These are phyloP conservation scores for Kalmusia sp. DNA, from an alignment of 2,329 filamentous ascomycete species.

Conservation along the genomic window DNA sequence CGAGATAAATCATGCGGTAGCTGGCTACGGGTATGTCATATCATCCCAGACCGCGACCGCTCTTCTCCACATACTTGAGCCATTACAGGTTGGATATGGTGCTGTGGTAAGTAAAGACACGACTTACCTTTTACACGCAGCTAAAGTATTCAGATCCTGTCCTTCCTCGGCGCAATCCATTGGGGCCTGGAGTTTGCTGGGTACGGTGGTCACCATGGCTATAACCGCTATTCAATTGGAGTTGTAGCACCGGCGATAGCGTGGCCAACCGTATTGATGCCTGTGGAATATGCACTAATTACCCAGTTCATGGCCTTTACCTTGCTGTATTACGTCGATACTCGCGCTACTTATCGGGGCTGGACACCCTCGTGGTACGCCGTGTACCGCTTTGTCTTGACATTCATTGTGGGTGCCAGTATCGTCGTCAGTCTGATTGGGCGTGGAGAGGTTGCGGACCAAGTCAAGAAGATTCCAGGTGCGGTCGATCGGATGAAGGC, in stretches of 20 bases:
- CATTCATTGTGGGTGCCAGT: conserved; percentile 83
- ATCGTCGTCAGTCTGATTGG: conserved; percentile 84
- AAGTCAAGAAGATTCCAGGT: conserved; percentile 49
- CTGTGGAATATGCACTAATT: conserved; percentile 83
- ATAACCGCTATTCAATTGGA: conserved; percentile 83
- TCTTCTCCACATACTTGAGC: conserved; percentile 78
- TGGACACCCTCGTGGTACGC: conserved; percentile 88
- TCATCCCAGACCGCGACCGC: conserved; percentile 74
- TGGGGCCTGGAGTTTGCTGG: conserved; percentile 89
- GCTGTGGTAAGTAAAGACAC: conserved; percentile 69
- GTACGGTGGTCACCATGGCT: conserved; percentile 71
- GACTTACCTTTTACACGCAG: neutral
- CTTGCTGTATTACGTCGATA: conserved; percentile 84
- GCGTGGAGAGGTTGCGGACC: conserved; percentile 75
- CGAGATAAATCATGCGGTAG: conserved; percentile 75
- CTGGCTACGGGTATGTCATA: conserved; percentile 70
- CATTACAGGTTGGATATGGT: conserved; percentile 88
- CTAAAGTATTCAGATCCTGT: conserved; percentile 71
- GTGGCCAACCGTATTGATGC: conserved; percentile 88
- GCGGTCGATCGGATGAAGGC: conserved; percentile 56
- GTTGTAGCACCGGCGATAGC: conserved; percentile 80
- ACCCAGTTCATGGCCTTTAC: conserved; percentile 86
- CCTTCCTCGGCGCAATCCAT: conserved; percentile 91
- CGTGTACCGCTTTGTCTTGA: conserved; percentile 90
- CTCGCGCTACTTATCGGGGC: conserved; percentile 73